Evolutionary conservation across 441 rosid genomes (phyloP), one percentile per base, ranked within the genome.

Genomic region (Flueggea neowawraea): DNA sequence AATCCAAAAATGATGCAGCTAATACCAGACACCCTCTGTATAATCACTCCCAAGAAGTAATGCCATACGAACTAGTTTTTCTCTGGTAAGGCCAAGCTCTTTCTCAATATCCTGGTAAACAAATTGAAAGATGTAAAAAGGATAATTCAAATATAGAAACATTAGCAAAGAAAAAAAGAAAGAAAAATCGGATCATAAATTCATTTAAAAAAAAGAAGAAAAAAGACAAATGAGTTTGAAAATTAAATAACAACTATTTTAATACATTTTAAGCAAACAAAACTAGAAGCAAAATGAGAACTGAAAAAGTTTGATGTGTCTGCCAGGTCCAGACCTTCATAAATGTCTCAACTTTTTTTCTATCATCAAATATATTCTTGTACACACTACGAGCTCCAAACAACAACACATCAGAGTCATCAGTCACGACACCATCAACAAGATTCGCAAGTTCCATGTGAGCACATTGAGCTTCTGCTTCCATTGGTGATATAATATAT

Each of bases 381-480:
- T 88, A 87, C 63, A 95, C 96, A 74, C 80, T 91, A 72, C 78
- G 82, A 60, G 90, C 85, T 54, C 99, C 99, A 83, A 95, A 95
- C 72, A 95, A 78, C 75, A 95, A 85, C 49, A 90, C 99, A 76
- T 95, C 98, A 64, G 97, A 87, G 73, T 95, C 99, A 72, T 92
- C 98, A 61, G 99, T 91, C 72, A 95, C 91, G 73, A 88, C 91
- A 66, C 99, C 98, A 76, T 95, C 99, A 48, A 95, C 96, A 76
- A 90, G 84, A 86, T 87, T 80, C 64, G 77, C 82, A 55, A 84
- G 79, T 77, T 95, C 99, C 95, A 95, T 81, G 69, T 78, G 83
- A 69, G 98, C 99, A 80, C 99, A 91, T 69, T 95, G 98, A 68
- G 99, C 99, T 76, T 95, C 99, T 62, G 98, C 99, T 80, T 95